Evolutionary conservation across 2,329 filamentous ascomycete genomes (phyloP).

Genomic region (Fusarium udum): DNA sequence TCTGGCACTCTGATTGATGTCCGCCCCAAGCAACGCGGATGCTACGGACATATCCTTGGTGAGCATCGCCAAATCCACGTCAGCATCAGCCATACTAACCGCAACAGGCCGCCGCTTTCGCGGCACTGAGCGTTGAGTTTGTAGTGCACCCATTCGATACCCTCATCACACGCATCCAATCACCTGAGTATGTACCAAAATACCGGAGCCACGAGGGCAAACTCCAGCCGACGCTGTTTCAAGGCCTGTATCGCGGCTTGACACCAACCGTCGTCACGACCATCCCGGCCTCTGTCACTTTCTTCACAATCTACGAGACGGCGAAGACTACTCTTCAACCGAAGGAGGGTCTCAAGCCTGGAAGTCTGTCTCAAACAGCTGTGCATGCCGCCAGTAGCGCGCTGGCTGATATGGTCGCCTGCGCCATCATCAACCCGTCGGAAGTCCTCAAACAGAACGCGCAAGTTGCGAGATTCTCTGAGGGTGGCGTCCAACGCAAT

Average conservation of each 20-base stretch:
- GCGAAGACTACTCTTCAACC: conserved; percentile 11
- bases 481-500: background rate
- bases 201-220: conserved; percentile 15
- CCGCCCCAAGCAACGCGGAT: conserved; percentile 9
- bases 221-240: background rate
- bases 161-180: conserved; percentile 24
- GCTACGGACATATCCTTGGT: conserved; percentile 22
- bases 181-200: conserved; percentile 12
- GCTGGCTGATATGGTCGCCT: conserved; percentile 22
- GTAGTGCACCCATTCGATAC: conserved; percentile 31
- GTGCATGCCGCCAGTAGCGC: conserved; percentile 23
- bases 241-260: conserved; percentile 21
- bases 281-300: conserved; percentile 23
- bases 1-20: background rate
- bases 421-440: conserved; percentile 30
- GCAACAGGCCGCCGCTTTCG: conserved; percentile 6
- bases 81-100: background rate
- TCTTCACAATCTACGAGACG: conserved; percentile 23
- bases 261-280: conserved; percentile 19
- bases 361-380: background rate
- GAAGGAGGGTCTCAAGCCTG: background rate
- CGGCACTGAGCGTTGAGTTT: conserved; percentile 20
- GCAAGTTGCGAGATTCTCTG: conserved; percentile 16
- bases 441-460: conserved; percentile 28
- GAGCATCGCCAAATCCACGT: background rate